Percentiles rank a stretch among this genome's conserved stretches.
Conservation (phyloP, 441 rosid genomes). For the Populus hybrid region DNA sequence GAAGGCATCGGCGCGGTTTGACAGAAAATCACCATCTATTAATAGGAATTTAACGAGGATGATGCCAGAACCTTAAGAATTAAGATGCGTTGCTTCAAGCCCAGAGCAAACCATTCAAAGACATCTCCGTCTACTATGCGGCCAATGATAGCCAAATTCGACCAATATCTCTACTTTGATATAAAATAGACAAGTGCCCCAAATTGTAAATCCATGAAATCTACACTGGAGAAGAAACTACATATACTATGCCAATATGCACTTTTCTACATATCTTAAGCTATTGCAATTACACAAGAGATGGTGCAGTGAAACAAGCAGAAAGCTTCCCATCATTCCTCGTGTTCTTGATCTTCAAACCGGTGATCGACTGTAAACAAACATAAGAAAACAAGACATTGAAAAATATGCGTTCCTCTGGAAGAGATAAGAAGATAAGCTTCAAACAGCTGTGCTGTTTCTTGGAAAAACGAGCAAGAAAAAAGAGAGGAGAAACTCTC, state of each 20-base stretch:
- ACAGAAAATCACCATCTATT: neutral
- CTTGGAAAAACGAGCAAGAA: neutral
- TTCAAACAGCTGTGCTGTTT: neutral
- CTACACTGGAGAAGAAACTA: neutral
- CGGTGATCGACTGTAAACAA: slow-evolving; percentile 56
- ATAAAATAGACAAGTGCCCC: neutral
- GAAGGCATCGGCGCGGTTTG: neutral
- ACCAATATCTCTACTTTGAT: neutral
- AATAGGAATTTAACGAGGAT: neutral
- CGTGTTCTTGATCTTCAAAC: slow-evolving; percentile 49
- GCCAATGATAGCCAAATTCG: neutral
- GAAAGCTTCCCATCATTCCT: slow-evolving; percentile 16
- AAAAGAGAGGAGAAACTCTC: neutral
- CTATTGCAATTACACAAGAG: slow-evolving; percentile 12
- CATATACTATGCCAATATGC: neutral
- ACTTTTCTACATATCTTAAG: slow-evolving; percentile 10
- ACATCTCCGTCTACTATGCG: neutral
- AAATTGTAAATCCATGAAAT: neutral
- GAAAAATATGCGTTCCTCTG: neutral
- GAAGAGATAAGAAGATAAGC: neutral
- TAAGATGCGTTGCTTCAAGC: neutral
- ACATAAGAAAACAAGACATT: neutral
- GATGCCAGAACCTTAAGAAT: neutral
- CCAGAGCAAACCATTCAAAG: neutral
- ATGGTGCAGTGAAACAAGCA: neutral